Evolutionary conservation across 2,329 filamentous ascomycete species (phyloP), one percentile per base, ranked within the genome.

Genomic region (Cercospora janseana): DNA sequence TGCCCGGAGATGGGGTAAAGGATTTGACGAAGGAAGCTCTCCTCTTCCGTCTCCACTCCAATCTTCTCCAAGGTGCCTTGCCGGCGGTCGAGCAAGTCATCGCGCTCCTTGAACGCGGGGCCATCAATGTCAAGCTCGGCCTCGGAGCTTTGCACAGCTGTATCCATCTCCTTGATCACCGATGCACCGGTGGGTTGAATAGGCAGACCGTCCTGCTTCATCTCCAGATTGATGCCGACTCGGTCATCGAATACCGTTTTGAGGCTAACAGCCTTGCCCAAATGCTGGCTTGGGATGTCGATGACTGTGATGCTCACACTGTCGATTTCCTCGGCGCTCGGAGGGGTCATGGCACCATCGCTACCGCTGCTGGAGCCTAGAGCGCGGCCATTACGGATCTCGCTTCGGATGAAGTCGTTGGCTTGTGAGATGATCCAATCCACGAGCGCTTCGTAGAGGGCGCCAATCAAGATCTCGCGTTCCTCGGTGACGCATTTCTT

Each of bases 201-300:
- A n/a, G 87, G 80, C 1, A 98, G 80, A 7, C 93, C 93, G 60
- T 98, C 93, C 55, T 92, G 86, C 64, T 92, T 95, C 91, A 98
- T 97, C 73, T 98, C 93, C 0, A 86, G 80, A 61, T 97, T 97
- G 72, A 98, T 96, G 44, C 93, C 93, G 15, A 85, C 76, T n/a
- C 77, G 81, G 62, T 97, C 93, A 60, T 98, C 92, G 62, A 98
- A 98, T 27, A 97, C 82, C 10, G 88, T 88, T 29, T 89, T 87
- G 73, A 98, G 82, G 9, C 88, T 83, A n/a, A 94, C 72, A 0
- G 92, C 93, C 70, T 93, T 96, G 51, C 87, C 90, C 0, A 98
- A 76, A 1, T 80, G 78, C 23, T 88, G 83, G 56, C 85, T 81
- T 0, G 93, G 89, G 6, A 97, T 79, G 59, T 97, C 93, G 4